These are phyloP conservation scores for Psidium friedrichsthalianum DNA, from an alignment of 345 rosid species.

Conservation along the genomic window DNA sequence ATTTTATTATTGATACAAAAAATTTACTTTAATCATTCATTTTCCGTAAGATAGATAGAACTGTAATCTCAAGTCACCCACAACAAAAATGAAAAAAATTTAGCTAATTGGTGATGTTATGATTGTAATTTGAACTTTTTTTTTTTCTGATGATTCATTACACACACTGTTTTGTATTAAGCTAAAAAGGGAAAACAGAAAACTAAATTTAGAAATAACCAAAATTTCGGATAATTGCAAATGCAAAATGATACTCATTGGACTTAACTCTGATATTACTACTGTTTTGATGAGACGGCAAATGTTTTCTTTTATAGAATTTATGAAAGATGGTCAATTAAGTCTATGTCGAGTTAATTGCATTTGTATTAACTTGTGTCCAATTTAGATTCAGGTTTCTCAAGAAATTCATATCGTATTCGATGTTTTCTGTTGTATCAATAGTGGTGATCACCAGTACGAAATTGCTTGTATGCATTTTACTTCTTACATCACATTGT, in stretches of 20 bases:
- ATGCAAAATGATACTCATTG: too few species aligned
- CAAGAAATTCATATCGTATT: too few species aligned
- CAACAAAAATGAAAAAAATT: fast-evolving
- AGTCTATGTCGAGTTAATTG: background rate
- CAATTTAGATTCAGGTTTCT: too few species aligned
- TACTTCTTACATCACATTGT: background rate
- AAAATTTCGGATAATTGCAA: too few species aligned
- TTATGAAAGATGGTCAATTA: background rate
- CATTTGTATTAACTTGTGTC: background rate
- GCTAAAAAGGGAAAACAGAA: too few species aligned
- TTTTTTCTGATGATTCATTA: background rate
- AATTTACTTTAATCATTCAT: background rate
- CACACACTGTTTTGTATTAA: background rate
- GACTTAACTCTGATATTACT: too few species aligned
- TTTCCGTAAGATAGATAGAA: too few species aligned
- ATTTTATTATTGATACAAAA: background rate
- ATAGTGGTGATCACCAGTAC: fast-evolving
- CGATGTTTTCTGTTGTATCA: background rate
- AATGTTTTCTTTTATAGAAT: background rate
- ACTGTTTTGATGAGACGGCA: background rate
- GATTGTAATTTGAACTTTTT: background rate
- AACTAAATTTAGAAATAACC: too few species aligned
- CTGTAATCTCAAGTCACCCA: too few species aligned
- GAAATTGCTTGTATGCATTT: fast-evolving
- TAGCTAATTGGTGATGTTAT: background rate